Percentiles rank a stretch among this genome's conserved stretches.
phyloP scores from a whole-genome alignment of 495 filamentous ascomycete species.

The Tuber magnatum region DNA sequence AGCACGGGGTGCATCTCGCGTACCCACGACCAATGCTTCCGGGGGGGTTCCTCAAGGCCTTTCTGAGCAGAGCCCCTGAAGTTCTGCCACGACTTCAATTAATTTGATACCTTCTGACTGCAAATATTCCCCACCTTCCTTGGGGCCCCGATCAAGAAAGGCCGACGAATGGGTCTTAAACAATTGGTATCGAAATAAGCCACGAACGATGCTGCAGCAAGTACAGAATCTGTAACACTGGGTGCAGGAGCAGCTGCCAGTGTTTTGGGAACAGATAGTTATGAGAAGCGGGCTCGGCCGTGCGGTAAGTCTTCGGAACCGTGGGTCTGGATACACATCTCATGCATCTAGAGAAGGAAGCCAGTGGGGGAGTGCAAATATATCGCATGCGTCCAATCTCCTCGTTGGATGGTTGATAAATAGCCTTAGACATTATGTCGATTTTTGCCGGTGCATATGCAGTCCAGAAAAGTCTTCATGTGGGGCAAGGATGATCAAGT shows the following conservation, averaged over 20 bases:
- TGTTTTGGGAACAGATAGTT: conserved; percentile 27
- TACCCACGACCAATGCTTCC: conserved; percentile 18
- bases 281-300: conserved; percentile 21
- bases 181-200: conserved; percentile 26
- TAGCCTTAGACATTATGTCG: neutral
- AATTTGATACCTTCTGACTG: conserved; percentile 27
- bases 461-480: neutral
- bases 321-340: conserved; percentile 2
- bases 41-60: conserved; percentile 22
- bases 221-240: conserved; percentile 9
- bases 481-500: neutral
- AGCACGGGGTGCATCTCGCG: conserved; percentile 20
- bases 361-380: neutral
- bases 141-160: conserved; percentile 14
- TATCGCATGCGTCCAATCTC: conserved; percentile 29
- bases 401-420: conserved; percentile 19
- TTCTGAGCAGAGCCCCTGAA: conserved; percentile 24
- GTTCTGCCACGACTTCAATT: conserved; percentile 35
- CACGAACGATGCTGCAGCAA: conserved; percentile 21
- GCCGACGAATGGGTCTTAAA: conserved; percentile 18
- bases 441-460: neutral
- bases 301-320: conserved; percentile 15
- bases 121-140: conserved; percentile 19
- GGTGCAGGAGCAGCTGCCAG: conserved; percentile 15
- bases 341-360: neutral